phyloP scores from a whole-genome alignment of 176 grass and related monocot species.

The Tillandsia fasciculata region DNA sequence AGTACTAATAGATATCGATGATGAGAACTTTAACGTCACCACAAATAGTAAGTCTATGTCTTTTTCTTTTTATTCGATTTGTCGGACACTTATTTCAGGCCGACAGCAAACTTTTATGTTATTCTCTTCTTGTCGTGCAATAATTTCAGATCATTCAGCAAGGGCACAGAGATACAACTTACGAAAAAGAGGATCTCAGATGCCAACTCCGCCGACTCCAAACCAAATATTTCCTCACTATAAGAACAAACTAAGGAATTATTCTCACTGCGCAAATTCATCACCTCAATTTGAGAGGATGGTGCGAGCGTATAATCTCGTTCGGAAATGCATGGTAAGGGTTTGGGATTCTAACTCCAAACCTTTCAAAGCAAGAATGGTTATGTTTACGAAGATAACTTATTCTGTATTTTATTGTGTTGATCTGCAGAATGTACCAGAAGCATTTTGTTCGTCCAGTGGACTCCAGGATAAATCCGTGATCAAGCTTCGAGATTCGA shows the following conservation, averaged over 20 bases:
- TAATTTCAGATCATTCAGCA: not conserved
- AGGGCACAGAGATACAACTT: too few relatives aligned
- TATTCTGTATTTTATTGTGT: too few relatives aligned
- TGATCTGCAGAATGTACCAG: constrained; percentile 18
- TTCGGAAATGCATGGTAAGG: constrained; percentile 19
- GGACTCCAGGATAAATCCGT: constrained; percentile 6
- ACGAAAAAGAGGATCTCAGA: not conserved
- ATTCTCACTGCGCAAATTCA: not conserved
- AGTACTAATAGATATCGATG: not conserved
- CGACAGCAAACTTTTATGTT: not conserved
- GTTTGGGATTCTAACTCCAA: not conserved
- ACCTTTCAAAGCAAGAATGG: not conserved
- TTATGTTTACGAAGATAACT: not conserved
- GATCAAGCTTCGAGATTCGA: constrained; percentile 10
- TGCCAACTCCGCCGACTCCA: not conserved
- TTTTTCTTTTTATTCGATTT: not conserved
- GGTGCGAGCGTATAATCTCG: not conserved
- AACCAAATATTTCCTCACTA: not conserved
- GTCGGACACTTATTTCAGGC: not conserved
- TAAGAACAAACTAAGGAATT: not conserved
- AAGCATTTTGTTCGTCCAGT: constrained; percentile 8
- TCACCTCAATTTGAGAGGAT: constrained; percentile 17
- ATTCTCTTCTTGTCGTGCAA: not conserved
- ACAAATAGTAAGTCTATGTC: constrained; percentile 1
- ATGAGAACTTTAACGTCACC: not conserved